These are phyloP conservation scores for Starmerella khaoyaiensis DNA, from an alignment of 805 yeast genomes.

Conservation along the genomic window DNA sequence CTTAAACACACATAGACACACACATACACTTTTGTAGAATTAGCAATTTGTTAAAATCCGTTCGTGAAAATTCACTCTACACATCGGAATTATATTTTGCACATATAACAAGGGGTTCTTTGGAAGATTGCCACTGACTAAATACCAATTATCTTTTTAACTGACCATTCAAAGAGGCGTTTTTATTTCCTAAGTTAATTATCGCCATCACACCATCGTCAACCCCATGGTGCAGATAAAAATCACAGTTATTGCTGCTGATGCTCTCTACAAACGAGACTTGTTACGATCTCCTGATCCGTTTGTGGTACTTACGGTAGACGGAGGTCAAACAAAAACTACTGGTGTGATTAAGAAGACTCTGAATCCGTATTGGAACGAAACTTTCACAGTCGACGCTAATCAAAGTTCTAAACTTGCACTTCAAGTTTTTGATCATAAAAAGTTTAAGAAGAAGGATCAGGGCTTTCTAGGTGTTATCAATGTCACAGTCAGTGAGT, in stretches of 20 bases:
- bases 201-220: no score
- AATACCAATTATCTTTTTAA: no score
- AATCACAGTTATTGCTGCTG: constrained; percentile 69
- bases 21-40: no score
- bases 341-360: constrained; percentile 91
- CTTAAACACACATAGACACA: no score
- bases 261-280: constrained; percentile 87
- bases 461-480: constrained; percentile 97
- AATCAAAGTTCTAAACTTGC: constrained; percentile 52
- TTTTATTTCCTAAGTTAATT: no score
- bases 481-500: constrained; percentile 79
- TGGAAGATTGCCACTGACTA: no score
- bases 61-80: no score
- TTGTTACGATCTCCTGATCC: constrained; percentile 96
- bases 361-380: constrained; percentile 96
- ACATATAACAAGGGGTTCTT: no score
- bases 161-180: no score
- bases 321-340: constrained; percentile 90
- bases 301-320: constrained; percentile 93
- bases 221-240: no score
- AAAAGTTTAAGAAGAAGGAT: constrained; percentile 93
- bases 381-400: constrained; percentile 58
- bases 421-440: constrained; percentile 91
- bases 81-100: no score
- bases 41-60: no score